A percentile compares a stretch with the other conserved stretches of the same genome.
phyloP scores from a whole-genome alignment of 2,329 filamentous ascomycete genomes.

The Apiospora malaysiana region DNA sequence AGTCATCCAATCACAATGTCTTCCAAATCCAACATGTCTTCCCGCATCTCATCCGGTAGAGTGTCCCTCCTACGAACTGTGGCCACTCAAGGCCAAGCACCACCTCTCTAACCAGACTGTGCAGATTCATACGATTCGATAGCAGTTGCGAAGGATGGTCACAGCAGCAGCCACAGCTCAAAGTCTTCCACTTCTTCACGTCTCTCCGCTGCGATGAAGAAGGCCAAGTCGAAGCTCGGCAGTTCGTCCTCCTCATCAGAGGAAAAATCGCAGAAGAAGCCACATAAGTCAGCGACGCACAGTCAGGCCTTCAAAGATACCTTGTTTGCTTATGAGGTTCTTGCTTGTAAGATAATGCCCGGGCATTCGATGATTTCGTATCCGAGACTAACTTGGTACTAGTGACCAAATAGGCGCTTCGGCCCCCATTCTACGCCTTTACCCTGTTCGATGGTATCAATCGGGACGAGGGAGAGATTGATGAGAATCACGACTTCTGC shows the following conservation, averaged over 20 bases:
- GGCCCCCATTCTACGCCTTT: no score
- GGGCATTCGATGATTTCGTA: not conserved
- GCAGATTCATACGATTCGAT: conserved; percentile 12
- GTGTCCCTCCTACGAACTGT: not conserved
- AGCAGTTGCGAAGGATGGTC: not conserved
- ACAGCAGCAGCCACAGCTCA: not conserved
- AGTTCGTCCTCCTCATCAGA: not conserved
- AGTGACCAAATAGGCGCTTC: not conserved
- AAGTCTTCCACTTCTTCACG: not conserved
- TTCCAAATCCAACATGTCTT: not conserved
- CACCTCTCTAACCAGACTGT: not conserved
- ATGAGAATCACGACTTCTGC: not conserved
- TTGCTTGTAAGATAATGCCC: not conserved
- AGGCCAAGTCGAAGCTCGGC: conserved; percentile 13
- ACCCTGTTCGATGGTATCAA: not conserved
- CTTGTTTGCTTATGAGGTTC: conserved; percentile 11
- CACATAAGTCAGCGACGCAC: not conserved
- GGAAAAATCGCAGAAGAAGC: not conserved
- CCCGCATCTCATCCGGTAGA: conserved; percentile 13
- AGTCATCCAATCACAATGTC: not conserved
- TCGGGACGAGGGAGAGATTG: not conserved
- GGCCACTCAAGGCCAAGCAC: not conserved
- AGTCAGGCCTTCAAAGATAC: conserved; percentile 4
- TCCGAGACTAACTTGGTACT: not conserved
- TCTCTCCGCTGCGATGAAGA: not conserved